These are phyloP conservation scores for Pichia sp. DNA, from an alignment of 1,139 yeast species.

Conservation along the genomic window DNA sequence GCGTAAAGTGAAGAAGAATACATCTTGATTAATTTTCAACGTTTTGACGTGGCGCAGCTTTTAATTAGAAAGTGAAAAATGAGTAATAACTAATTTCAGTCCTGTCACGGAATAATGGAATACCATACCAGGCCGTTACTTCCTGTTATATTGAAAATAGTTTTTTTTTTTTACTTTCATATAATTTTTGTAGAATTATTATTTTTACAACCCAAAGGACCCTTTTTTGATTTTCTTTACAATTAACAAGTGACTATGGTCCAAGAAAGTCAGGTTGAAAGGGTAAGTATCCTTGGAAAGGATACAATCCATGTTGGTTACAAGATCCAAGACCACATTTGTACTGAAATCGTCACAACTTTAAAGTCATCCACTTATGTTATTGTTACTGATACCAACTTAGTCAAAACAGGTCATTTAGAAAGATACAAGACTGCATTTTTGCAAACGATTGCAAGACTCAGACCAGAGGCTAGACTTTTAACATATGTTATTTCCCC, in stretches of 20 bases:
- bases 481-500: slow-evolving; percentile 76
- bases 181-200: too few relatives aligned
- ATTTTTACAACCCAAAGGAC: too few relatives aligned
- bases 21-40: too few relatives aligned
- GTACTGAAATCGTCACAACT: slow-evolving; percentile 53
- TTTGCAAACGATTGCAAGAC: slow-evolving; percentile 30
- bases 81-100: too few relatives aligned
- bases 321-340: slow-evolving; percentile 70
- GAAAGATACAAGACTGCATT: slow-evolving; percentile 35
- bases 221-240: too few relatives aligned
- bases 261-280: slow-evolving; percentile 29
- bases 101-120: too few relatives aligned
- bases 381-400: slow-evolving; percentile 78
- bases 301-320: slow-evolving; percentile 91
- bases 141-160: too few relatives aligned
- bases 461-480: slow-evolving; percentile 47
- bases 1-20: too few relatives aligned
- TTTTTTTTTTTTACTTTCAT: too few relatives aligned
- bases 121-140: too few relatives aligned
- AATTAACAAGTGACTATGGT: slow-evolving; percentile 4
- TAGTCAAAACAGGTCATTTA: slow-evolving; percentile 62
- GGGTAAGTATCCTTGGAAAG: slow-evolving; percentile 69
- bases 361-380: slow-evolving; percentile 87
- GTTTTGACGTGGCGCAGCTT: too few relatives aligned
- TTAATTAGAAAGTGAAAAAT: too few relatives aligned